phyloP scores from a whole-genome alignment of 1,139 yeast genomes.

The Candida sanyaensis region DNA sequence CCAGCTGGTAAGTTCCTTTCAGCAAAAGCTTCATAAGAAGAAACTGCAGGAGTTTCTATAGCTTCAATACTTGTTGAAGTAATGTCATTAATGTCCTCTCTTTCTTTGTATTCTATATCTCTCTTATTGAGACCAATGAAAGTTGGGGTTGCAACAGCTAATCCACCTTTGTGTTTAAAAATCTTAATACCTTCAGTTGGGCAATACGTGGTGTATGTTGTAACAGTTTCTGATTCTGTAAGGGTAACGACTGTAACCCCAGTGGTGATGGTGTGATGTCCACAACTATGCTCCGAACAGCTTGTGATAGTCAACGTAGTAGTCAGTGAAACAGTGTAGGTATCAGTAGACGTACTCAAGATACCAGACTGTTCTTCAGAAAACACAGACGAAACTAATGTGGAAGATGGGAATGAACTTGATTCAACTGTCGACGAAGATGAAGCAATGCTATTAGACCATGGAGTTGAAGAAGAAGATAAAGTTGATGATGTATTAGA shows the following conservation, averaged over 20 bases:
- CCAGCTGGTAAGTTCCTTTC: neutral
- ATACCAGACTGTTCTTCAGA: neutral
- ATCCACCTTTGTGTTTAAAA: neutral
- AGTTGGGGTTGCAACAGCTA: neutral
- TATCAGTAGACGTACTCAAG: neutral
- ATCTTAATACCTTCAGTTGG: conserved; percentile 5
- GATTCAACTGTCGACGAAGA: neutral
- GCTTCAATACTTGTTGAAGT: neutral
- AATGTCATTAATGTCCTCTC: neutral
- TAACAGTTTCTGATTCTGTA: conserved; percentile 5
- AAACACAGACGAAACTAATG: neutral
- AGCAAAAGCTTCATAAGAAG: neutral
- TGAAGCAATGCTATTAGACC: neutral
- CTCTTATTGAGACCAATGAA: neutral
- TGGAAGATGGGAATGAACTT: neutral
- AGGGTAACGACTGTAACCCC: conserved; percentile 7
- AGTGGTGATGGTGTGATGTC: conserved; percentile 5
- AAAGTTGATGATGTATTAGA: neutral
- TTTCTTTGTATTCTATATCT: neutral
- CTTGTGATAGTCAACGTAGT: conserved; percentile 6
- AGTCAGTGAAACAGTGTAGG: conserved; percentile 4
- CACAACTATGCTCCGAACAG: conserved; percentile 3
- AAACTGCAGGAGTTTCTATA: neutral
- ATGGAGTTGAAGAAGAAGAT: neutral
- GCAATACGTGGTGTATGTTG: conserved; percentile 11